Percentiles rank a stretch among this genome's conserved stretches.
Evolutionary conservation across 768 basidiomycete genomes (phyloP).

Genomic region (Megacollybia marginata): DNA sequence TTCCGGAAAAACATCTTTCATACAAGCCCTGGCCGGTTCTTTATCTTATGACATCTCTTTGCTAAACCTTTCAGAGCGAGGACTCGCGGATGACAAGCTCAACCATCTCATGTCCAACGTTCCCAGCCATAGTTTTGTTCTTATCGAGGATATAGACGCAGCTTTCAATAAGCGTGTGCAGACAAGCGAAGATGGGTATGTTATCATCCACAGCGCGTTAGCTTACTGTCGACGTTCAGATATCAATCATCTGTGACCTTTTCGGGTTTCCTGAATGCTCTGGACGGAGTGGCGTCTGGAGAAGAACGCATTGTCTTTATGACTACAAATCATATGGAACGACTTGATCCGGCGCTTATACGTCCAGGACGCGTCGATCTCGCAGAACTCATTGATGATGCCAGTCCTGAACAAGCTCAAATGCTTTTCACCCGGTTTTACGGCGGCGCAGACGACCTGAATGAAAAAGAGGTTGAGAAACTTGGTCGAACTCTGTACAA

Average conservation of each 20-base stretch:
- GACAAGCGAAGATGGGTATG: constrained; percentile 87
- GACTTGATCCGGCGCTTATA: constrained; percentile 89
- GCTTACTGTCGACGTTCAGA: constrained; percentile 21
- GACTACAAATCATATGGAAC: constrained; percentile 94
- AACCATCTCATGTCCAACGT: constrained; percentile 89
- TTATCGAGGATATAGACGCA: constrained; percentile 96
- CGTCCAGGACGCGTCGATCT: constrained; percentile 94
- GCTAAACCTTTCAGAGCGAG: constrained; percentile 92
- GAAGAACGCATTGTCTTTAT: constrained; percentile 98
- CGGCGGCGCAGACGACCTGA: constrained; percentile 31
- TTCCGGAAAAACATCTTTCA: constrained; percentile 97
- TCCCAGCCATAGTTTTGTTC: constrained; percentile 87
- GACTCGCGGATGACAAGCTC: constrained; percentile 93
- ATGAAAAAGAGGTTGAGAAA: constrained; percentile 26
- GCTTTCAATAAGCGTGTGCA: constrained; percentile 93
- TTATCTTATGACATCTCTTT: constrained; percentile 94
- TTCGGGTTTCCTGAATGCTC: constrained; percentile 92
- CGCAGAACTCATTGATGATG: constrained; percentile 77
- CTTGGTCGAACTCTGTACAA: constrained; percentile 48
- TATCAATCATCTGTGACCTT: constrained; percentile 96
- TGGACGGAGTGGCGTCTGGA: constrained; percentile 96
- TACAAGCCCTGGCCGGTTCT: constrained; percentile 91
- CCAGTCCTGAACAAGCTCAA: constrained; percentile 72
- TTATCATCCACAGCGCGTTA: not conserved
- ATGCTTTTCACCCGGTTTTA: constrained; percentile 84